Base-by-base conservation (phyloP, 148 eudicot genomes). In the Oxyria digyna region DNA sequence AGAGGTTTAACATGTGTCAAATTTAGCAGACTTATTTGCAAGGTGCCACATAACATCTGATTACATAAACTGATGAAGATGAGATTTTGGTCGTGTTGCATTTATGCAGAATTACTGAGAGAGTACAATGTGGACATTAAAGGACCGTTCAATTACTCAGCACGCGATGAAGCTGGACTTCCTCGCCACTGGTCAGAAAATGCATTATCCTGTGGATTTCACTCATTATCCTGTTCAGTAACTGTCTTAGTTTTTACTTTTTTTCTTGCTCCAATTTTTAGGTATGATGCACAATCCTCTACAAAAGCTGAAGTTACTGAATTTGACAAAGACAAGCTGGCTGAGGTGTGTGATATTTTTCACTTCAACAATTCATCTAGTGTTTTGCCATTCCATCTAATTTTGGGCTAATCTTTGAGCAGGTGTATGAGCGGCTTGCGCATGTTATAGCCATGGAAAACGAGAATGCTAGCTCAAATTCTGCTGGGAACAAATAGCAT, bases 141-240 rank as follows among this genome's bases (percentile, higher is more conserved):
- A 82, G 96, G 95, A 26, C 91, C 98, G 27, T 93, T 89, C 77
- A 93, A 93, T 72, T 73, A 86, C 77, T 69, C 80, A 73, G 98
- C 98, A 78, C 85, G 98, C 67, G 83, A 84, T 66, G 90, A 86
- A 80, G 96, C 96, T 72, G 96, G 98, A 24, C 74, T 89, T 62
- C 98, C 98, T 42, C 84, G 95, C 54, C 90, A 93, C 42, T 93
- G 98, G 98, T 93, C 68, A 74, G 85, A 64, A 29, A 63, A 38
- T 27, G 42, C 20, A 42, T 35, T 21, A 13, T 48, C 42, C 62
- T 15, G 35, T 41, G 43, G n/a, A 15, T 13, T 70, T 57, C 10
- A 38, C 12, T 11, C 33, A n/a, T n/a, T n/a, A n/a, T n/a, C n/a
- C n/a, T n/a, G n/a, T n/a, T n/a, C n/a, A n/a, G n/a, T n/a, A n/a